phyloP scores from a whole-genome alignment of 495 filamentous ascomycete genomes.

The Chaetomium fimeti region DNA sequence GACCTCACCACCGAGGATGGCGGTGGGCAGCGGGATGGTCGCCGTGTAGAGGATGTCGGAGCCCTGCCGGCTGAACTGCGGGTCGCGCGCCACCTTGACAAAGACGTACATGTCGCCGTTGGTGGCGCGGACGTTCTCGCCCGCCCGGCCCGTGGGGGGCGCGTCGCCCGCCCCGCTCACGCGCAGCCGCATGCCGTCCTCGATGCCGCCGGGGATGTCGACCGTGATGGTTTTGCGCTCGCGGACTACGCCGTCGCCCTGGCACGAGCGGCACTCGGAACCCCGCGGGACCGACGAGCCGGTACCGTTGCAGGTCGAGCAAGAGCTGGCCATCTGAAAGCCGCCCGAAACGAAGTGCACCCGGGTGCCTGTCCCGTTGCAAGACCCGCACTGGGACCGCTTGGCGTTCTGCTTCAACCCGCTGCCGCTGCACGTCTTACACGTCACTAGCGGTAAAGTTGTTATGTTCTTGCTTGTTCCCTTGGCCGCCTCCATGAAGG shows the following conservation, averaged over 20 bases:
- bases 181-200: conserved; percentile 89
- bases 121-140: conserved; percentile 56
- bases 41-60: conserved; percentile 92
- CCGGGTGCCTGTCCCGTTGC: conserved; percentile 80
- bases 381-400: conserved; percentile 69
- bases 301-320: conserved; percentile 71
- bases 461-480: conserved; percentile 74
- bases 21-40: conserved; percentile 86
- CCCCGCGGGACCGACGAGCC: conserved; percentile 71
- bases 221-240: conserved; percentile 77
- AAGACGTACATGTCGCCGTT: conserved; percentile 86
- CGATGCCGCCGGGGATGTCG: conserved; percentile 90
- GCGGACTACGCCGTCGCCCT: conserved; percentile 72
- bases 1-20: conserved; percentile 85
- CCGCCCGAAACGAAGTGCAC: conserved; percentile 87
- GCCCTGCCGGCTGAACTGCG: conserved; percentile 79
- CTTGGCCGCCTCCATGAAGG: conserved; percentile 95
- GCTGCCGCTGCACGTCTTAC: conserved; percentile 75
- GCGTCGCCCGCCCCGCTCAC: conserved; percentile 83
- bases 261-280: conserved; percentile 73
- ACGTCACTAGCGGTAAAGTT: conserved; percentile 73
- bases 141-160: conserved; percentile 65
- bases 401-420: conserved; percentile 80
- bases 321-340: conserved; percentile 93
- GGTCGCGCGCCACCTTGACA: conserved; percentile 77